A percentile compares a stretch with the other conserved stretches of the same genome.
phyloP scores from a whole-genome alignment of 345 rosid species.

The Lepidium africanum region DNA sequence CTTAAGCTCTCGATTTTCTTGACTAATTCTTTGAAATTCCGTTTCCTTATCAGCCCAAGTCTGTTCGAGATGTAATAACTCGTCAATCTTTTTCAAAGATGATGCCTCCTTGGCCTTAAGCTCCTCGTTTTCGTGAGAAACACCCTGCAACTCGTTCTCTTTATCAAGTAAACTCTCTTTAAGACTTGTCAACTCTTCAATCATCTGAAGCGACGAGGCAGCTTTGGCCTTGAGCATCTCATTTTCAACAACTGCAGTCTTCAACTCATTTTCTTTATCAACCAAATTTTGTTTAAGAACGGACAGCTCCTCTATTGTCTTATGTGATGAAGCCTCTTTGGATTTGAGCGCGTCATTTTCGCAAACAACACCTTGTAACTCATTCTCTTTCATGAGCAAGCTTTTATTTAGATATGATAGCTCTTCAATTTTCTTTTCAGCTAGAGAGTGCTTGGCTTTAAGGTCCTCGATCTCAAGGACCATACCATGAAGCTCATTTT shows the following conservation, averaged over 20 bases:
- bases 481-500: conserved; percentile 24
- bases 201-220: conserved; percentile 41
- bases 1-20: conserved; percentile 19
- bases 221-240: conserved; percentile 19
- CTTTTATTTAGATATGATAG: conserved; percentile 8
- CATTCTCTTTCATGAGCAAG: conserved; percentile 15
- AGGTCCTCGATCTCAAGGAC: conserved; percentile 26
- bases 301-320: conserved; percentile 63
- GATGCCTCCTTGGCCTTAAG: conserved; percentile 33
- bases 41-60: conserved; percentile 12
- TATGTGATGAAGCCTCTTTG: conserved; percentile 31
- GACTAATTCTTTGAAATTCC: neutral
- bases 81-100: conserved; percentile 20
- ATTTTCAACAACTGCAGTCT: conserved; percentile 12
- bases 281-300: conserved; percentile 25
- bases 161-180: conserved; percentile 19
- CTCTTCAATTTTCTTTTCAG: conserved; percentile 25
- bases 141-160: conserved; percentile 18
- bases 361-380: neutral
- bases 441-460: conserved; percentile 5
- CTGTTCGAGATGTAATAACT: conserved; percentile 22
- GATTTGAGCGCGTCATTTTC: conserved; percentile 20
- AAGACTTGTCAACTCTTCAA: conserved; percentile 52
- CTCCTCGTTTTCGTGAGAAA: conserved; percentile 56
- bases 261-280: conserved; percentile 23